These are phyloP conservation scores for Globisporangium middletonii DNA, from an alignment of 352 stramenopile genomes.

Conservation along the genomic window DNA sequence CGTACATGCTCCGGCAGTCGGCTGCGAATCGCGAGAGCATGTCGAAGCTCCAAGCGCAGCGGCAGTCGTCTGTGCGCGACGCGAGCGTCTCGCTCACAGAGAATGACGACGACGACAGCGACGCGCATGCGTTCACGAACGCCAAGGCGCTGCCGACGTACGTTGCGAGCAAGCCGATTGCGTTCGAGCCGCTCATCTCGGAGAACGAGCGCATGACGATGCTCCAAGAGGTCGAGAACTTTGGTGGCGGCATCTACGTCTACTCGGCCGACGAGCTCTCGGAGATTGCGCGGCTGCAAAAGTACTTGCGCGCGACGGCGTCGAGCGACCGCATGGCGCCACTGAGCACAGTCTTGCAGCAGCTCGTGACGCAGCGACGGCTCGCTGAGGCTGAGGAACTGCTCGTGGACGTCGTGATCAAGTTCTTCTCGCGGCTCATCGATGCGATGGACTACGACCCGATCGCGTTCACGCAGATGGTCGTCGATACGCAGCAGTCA, in stretches of 20 bases:
- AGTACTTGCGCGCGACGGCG: constrained; percentile 34
- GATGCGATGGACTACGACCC: constrained; percentile 82
- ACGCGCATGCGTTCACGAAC: constrained; percentile 4
- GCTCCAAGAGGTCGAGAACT: constrained; percentile 60
- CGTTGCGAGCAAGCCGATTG: constrained; percentile 27
- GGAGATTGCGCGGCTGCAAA: constrained; percentile 47
- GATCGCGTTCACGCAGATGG: constrained; percentile 61
- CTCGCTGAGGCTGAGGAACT: constrained; percentile 53
- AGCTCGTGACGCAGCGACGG: constrained; percentile 27
- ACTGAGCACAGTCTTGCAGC: constrained; percentile 20
- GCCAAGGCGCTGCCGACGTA: constrained; percentile 20
- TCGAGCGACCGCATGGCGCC: neutral
- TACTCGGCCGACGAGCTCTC: constrained; percentile 75
- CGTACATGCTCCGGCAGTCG: constrained; percentile 7
- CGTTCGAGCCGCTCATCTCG: constrained; percentile 40
- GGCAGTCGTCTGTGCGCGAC: constrained; percentile 2
- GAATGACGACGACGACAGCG: constrained; percentile 7
- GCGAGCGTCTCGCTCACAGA: constrained; percentile 1
- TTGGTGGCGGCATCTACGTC: constrained; percentile 57
- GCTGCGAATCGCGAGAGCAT: constrained; percentile 3
- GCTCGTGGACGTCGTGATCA: constrained; percentile 52
- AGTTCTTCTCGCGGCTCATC: constrained; percentile 57
- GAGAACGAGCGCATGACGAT: constrained; percentile 50
- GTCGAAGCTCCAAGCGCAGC: neutral
- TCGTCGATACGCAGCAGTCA: constrained; percentile 22